phyloP scores from a whole-genome alignment of 768 basidiomycete species.

The Mycena galopus region DNA sequence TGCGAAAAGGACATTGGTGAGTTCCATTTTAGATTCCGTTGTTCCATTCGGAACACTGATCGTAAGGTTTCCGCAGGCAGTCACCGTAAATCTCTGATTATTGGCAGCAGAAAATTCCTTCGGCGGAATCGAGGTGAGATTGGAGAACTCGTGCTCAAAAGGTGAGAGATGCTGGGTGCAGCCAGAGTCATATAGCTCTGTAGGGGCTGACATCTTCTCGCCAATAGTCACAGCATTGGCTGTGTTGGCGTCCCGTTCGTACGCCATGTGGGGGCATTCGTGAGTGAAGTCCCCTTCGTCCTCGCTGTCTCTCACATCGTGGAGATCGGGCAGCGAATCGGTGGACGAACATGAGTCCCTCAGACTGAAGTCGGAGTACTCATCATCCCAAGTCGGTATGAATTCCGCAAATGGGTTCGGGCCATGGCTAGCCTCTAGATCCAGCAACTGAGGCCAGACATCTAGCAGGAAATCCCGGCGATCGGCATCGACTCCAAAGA shows the following conservation, averaged over 20 bases:
- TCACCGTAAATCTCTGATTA: not conserved
- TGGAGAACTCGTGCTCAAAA: not conserved
- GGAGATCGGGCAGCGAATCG: no score
- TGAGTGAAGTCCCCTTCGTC: not conserved
- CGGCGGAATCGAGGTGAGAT: not conserved
- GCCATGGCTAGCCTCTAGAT: not conserved
- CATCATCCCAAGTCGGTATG: no score
- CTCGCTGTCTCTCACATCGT: not conserved
- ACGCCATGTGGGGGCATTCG: not conserved
- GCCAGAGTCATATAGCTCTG: not conserved
- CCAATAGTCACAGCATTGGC: not conserved
- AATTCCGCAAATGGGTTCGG: no score
- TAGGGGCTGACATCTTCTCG: not conserved
- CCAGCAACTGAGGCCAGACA: slow-evolving; percentile 10
- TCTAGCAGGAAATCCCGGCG: no score
- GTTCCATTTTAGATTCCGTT: not conserved
- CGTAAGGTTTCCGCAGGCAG: not conserved
- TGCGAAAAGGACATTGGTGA: not conserved
- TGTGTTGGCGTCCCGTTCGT: not conserved
- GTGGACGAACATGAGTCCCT: no score
- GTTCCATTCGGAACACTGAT: not conserved
- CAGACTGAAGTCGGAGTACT: no score
- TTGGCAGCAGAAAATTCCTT: not conserved
- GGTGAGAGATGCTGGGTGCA: not conserved
- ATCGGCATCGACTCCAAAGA: no score